phyloP scores from a whole-genome alignment of 2,329 filamentous ascomycete genomes.

The Zasmidium cellare region DNA sequence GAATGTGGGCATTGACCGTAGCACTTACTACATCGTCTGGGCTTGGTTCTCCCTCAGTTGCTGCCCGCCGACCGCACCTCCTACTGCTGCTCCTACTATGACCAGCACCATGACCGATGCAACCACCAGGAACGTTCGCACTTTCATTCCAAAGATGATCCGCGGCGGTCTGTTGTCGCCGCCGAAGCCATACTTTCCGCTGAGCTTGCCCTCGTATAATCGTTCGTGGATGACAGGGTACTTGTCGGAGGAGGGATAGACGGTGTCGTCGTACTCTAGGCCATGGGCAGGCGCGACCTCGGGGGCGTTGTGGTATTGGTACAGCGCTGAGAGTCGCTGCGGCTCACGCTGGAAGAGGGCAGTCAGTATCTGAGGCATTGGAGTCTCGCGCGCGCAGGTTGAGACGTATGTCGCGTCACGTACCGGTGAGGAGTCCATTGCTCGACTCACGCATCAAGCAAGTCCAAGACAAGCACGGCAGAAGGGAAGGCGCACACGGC shows the following conservation, averaged over 20 bases:
- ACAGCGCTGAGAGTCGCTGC: constrained; percentile 36
- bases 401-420: constrained; percentile 8
- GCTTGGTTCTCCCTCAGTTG: constrained; percentile 24
- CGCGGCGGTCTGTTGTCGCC: constrained; percentile 35
- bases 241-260: constrained; percentile 39
- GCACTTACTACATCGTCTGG: constrained; percentile 11
- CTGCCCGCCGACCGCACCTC: constrained; percentile 37
- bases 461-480: constrained; percentile 3
- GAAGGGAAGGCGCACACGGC: background rate
- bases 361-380: background rate
- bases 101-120: constrained; percentile 32
- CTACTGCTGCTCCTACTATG: constrained; percentile 38
- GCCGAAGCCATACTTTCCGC: constrained; percentile 21
- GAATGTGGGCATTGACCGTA: constrained; percentile 1
- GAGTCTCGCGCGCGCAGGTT: background rate
- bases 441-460: constrained; percentile 13
- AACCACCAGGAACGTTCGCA: constrained; percentile 37
- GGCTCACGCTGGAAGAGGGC: constrained; percentile 21
- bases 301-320: constrained; percentile 42
- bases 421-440: constrained; percentile 22
- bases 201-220: constrained; percentile 23
- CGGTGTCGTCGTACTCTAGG: constrained; percentile 39
- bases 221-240: constrained; percentile 35
- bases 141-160: constrained; percentile 43
- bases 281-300: constrained; percentile 41